Conservation (phyloP, 164 flowering plant genomes). For the grape (Vitis vinifera) region DNA sequence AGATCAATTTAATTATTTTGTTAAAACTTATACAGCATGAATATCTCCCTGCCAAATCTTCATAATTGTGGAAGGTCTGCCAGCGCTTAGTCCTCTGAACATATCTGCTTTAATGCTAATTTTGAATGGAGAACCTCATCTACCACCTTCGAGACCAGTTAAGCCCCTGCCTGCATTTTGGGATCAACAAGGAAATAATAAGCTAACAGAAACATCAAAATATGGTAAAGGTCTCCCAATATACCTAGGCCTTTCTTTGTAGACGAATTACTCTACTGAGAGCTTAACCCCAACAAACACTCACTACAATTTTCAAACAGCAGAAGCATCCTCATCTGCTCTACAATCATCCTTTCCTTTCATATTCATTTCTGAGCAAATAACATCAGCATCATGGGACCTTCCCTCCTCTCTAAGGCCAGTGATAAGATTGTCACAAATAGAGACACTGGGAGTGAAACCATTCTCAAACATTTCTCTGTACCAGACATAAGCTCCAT, state of each 20-base stretch:
- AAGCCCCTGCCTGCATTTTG: no score
- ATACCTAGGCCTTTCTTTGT: background rate
- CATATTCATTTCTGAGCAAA: conserved; percentile 45
- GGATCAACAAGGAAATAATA: no score
- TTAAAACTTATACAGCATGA: background rate
- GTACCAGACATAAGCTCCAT: conserved; percentile 58
- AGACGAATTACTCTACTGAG: no score
- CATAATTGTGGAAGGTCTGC: background rate
- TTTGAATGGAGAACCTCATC: background rate
- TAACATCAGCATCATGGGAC: conserved; percentile 41
- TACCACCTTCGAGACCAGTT: no score
- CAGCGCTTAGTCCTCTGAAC: background rate
- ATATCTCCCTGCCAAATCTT: background rate
- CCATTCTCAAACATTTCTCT: conserved; percentile 59
- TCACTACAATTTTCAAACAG: conserved; percentile 20
- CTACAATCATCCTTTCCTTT: conserved; percentile 32
- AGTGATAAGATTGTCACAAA: conserved; percentile 37
- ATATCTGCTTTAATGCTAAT: background rate
- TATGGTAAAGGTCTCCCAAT: background rate
- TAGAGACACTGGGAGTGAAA: conserved; percentile 28
- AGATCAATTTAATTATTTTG: background rate
- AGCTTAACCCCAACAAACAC: no score
- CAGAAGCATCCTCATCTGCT: conserved; percentile 20
- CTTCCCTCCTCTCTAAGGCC: conserved; percentile 57
- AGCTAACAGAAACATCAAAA: background rate